Base-by-base conservation (phyloP, 2,329 filamentous ascomycete species). In the Colletotrichum karsti region DNA sequence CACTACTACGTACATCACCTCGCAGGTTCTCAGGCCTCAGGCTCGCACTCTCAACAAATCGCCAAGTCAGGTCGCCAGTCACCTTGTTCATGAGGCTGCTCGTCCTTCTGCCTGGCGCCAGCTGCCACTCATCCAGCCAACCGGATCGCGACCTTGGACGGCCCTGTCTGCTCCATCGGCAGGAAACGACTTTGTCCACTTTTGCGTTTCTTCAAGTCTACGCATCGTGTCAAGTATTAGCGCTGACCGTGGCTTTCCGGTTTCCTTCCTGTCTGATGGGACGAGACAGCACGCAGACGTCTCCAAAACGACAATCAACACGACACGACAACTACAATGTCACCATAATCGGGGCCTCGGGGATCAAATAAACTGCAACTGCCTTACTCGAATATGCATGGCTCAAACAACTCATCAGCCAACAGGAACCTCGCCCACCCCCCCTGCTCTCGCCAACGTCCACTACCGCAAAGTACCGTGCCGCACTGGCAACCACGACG, bases 341-440 rank as follows among this genome's bases (percentile, higher is more conserved):
- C 28, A 67, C 44, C n/a, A 22, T 67, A 42, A 51, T 67, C 20
- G 59, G 51, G 51, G 53, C 37, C 44, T 58, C 46, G 60, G 60
- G 46, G 22, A 46, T 58, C 53, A 51, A 46, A 53, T 51, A 35
- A 20, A 53, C 60, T 64, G 51, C 59, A 63, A 39, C 35, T 53
- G 42, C 64, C 63, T 66, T 66, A 58, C 60, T 57, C 44, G 39
- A 30, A 56, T 39, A 48, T 58, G 44, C 64, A 58, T 64, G 35
- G 44, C 64, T 64, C 64, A 67, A 67, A 67, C 60, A 54, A 10
- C 28, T 20, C 37, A 22, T 28, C 51, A 58, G 46, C 60, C 60
- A 67, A 64, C 60, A 20, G 53, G 37, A 64, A 67, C 53, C 22
- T 44, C 60, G 44, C 44, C 48, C 37, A 44, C 24, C 41, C 42